Evolutionary conservation across 78 protist species (phyloP), one percentile per base, ranked within the genome.

Genomic region (Acrasis kona): DNA sequence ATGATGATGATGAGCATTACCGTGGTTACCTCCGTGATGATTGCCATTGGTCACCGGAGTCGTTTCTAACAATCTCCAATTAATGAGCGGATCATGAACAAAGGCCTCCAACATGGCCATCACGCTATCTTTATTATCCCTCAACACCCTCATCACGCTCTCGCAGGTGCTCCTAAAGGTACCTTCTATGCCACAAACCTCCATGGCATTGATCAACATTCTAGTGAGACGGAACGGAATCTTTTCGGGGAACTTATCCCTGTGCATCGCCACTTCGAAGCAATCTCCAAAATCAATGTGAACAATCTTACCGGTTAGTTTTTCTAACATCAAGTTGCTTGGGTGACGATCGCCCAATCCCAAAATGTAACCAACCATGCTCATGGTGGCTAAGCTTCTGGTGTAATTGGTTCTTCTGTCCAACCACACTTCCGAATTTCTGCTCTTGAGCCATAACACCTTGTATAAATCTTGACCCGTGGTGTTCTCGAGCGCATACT

Each of bases 91-190:
- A 77, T 98, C 99, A 84, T 97, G 87, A 9, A 97, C 97, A 76
- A 97, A 98, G 6, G 99, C 99, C 86, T 97, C 99, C 1, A 98
- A 88, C 84, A 98, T 94, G 7, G 99, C 99, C 97, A 96, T 91
- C 30, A 98, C 78, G 1, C 87, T 39, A 72, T 95, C 99, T 36
- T 89, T 77, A 86, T 96, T 74, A 10, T 74, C 79, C 27, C 99
- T 74, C 31, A 98, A 85, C 37, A 97, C 91, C 1, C 79, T 50
- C 97, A 98, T 87, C 5, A 92, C 97, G 5, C 57, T 10, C 76
- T 96, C 97, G 80, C 97, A 93, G 28, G 99, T 96, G 6, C 72
- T 32, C 39, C 99, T 82, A 85, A 86, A 98, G 40, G 66, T 85
- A 30, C 99, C 99, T 65, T 96, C 98, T 27, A 97, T 82, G 3